Base-by-base conservation (phyloP, 1,284 basidiomycete species). In the Calocybe gambosa region DNA sequence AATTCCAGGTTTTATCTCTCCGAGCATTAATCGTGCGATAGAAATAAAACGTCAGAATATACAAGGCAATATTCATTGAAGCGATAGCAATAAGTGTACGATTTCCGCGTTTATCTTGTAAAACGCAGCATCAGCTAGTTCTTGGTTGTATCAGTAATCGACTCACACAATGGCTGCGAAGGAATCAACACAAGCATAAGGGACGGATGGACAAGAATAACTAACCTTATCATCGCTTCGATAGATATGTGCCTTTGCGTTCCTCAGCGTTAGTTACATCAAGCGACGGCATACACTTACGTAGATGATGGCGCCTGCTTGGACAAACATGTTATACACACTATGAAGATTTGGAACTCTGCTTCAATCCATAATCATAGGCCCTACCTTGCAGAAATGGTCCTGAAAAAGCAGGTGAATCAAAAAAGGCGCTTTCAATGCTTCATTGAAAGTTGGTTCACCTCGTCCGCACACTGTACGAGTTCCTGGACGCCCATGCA, bases 281-380 rank as follows among this genome's bases (percentile, higher is more conserved):
- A 26, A 26, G 25, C 25, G 25, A 3, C 10, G 31, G 23, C 21
- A 31, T 19, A 18, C 18, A 67, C 71, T 50, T 50, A 78, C 75
- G 50, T 72, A 70, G 31, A 75, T 60, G 34, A 80, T 73, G 8
- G 65, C 69, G 3, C 75, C 73, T 0, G 72, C 71, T 57, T 81
- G 78, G 7, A 81, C 77, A 55, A 75, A 80, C 73, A 84, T 81
- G 49, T 81, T 82, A 58, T 82, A 82, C 36, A 80, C 60, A 46
- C 68, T 69, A 12, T 1, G 64, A 68, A 28, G 28, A 43, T 20
- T 46, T 16, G 9, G 10, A 25, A 21, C 13, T 13, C 15, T 23
- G 10, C 28, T 19, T 15, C n/a, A 8, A 8, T 16, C 5, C 0
- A 18, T 9, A 19, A 39, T 10, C 15, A 26, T 21, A 21, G 25